A percentile compares a stretch with the other conserved stretches of the same genome.
These are phyloP conservation scores for Solanum hybrid DNA, from an alignment of 305 asterid species.

Conservation along the genomic window DNA sequence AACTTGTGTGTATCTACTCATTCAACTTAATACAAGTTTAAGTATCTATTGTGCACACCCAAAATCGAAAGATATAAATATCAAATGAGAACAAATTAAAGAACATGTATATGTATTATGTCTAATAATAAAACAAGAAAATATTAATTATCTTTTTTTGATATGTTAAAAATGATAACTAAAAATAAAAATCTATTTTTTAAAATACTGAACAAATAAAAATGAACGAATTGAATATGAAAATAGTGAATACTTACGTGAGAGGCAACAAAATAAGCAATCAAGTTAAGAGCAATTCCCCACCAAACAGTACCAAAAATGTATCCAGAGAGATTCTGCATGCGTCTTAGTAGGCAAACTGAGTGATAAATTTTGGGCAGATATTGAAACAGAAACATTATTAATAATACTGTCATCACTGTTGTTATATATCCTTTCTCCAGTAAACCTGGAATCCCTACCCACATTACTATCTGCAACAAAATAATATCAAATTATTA, in stretches of 20 bases:
- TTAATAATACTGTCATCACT: slow-evolving; percentile 62
- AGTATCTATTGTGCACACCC: neutral
- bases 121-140: neutral
- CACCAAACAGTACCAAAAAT: slow-evolving; percentile 97
- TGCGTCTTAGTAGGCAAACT: slow-evolving; percentile 61
- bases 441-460: slow-evolving; percentile 50
- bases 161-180: neutral
- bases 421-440: slow-evolving; percentile 57
- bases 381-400: slow-evolving; percentile 67
- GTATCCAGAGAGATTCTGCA: slow-evolving; percentile 85
- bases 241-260: slow-evolving; percentile 40
- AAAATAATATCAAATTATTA: neutral
- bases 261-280: slow-evolving; percentile 91
- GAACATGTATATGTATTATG: neutral
- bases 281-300: slow-evolving; percentile 96
- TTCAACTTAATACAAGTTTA: too few relatives aligned
- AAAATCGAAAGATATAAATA: neutral
- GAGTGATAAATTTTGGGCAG: slow-evolving; percentile 93
- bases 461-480: slow-evolving; percentile 78
- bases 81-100: neutral
- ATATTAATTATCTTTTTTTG: too few relatives aligned
- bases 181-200: too few relatives aligned
- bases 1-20: neutral
- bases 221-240: too few relatives aligned
- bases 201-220: neutral